A percentile compares a stretch with the other conserved stretches of the same genome.
These are phyloP conservation scores for Basidiobolus heterosporus DNA, from an alignment of 371 early-diverging fungal species.

Conservation along the genomic window DNA sequence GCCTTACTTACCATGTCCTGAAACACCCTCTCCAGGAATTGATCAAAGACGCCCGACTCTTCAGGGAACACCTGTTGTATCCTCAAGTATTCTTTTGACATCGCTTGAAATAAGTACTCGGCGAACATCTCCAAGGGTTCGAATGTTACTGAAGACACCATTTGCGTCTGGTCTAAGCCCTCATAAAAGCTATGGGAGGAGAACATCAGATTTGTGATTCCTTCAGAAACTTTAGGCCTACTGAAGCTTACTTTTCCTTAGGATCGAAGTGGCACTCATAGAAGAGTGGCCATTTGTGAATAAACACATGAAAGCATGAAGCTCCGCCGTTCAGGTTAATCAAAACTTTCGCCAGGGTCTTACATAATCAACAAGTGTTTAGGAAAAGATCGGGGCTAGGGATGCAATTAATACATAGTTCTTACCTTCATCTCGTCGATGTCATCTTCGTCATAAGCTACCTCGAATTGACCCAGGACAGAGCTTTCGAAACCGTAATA, in stretches of 20 bases:
- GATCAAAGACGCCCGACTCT: constrained; percentile 34
- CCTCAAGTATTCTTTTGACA: constrained; percentile 39
- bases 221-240: background rate
- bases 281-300: constrained; percentile 72
- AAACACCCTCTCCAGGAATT: constrained; percentile 40
- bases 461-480: constrained; percentile 61
- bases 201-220: background rate
- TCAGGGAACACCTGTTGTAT: constrained; percentile 50
- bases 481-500: constrained; percentile 66
- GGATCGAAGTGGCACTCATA: constrained; percentile 55
- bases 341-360: constrained; percentile 45
- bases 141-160: too few relatives aligned
- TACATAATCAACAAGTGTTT: constrained; percentile 1
- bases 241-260: constrained; percentile 35
- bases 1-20: constrained; percentile 39
- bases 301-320: constrained; percentile 59
- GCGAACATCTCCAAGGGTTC: background rate
- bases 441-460: constrained; percentile 53
- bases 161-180: background rate
- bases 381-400: too few relatives aligned
- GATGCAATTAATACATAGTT: background rate
- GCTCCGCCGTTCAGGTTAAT: constrained; percentile 62
- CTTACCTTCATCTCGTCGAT: constrained; percentile 43
- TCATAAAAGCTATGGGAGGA: background rate
- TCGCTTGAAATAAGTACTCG: constrained; percentile 23